Conservation (phyloP, 768 basidiomycete species). For the Lactarius indigo region DNA sequence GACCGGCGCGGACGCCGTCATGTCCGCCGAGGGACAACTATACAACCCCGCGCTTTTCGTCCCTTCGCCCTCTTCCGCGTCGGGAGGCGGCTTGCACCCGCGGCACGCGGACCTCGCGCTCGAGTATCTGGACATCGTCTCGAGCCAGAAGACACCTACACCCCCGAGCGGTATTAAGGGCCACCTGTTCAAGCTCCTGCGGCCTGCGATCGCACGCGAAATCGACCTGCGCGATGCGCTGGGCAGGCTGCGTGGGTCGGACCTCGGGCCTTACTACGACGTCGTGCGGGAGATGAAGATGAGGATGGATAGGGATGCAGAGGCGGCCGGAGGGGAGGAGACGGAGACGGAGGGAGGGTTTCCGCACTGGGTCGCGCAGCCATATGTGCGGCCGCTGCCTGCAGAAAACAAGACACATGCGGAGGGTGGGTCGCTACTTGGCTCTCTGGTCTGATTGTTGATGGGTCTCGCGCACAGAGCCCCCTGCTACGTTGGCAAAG, state of each 20-base stretch:
- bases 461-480: background rate
- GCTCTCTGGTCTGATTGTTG: background rate
- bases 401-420: background rate
- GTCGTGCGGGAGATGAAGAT: conserved; percentile 57
- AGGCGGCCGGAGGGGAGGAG: conserved; percentile 32
- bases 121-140: conserved; percentile 84
- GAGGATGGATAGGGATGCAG: conserved; percentile 55
- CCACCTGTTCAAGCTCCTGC: conserved; percentile 90
- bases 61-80: conserved; percentile 18
- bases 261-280: conserved; percentile 39
- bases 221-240: conserved; percentile 71
- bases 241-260: conserved; percentile 42
- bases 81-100: conserved; percentile 44
- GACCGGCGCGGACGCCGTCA: conserved; percentile 89
- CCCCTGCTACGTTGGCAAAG: background rate
- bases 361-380: conserved; percentile 72
- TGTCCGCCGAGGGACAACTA: conserved; percentile 92
- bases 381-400: conserved; percentile 51
- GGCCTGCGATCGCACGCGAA: conserved; percentile 64
- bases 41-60: conserved; percentile 87
- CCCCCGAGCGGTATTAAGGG: conserved; percentile 76
- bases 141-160: conserved; percentile 65
- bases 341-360: conserved; percentile 49
- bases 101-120: conserved; percentile 65
- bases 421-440: background rate